Conservation (phyloP, 164 flowering plant species). For the Tinospora cordifolia region DNA sequence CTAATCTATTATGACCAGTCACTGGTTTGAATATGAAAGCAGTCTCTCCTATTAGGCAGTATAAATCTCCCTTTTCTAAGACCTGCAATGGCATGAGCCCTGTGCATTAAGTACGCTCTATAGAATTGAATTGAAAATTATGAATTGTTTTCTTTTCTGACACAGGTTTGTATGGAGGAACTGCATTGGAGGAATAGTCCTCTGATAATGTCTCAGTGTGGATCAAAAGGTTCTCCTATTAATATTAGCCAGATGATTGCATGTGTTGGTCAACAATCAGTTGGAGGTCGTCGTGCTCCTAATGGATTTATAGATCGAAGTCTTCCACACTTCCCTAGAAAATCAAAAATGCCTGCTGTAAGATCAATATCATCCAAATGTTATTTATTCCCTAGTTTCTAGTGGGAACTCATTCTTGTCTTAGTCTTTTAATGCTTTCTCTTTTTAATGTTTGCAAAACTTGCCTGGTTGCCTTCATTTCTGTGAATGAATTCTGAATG, state of each 20-base stretch:
- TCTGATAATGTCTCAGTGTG: slow-evolving; percentile 94
- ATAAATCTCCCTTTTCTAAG: no score
- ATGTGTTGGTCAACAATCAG: slow-evolving; percentile 96
- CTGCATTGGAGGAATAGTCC: slow-evolving; percentile 96
- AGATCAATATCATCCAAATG: slow-evolving; percentile 18
- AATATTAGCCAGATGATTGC: slow-evolving; percentile 97
- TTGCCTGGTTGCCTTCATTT: neutral
- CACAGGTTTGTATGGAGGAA: slow-evolving; percentile 60
- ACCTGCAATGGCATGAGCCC: no score
- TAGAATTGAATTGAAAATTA: neutral
- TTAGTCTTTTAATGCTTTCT: neutral
- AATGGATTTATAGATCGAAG: slow-evolving; percentile 89
- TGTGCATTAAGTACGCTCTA: neutral
- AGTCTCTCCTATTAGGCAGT: no score
- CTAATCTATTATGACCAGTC: no score
- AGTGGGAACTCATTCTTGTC: neutral
- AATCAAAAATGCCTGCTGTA: slow-evolving; percentile 75
- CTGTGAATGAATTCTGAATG: neutral
- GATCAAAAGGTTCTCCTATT: slow-evolving; percentile 92
- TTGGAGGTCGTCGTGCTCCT: slow-evolving; percentile 90
- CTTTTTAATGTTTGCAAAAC: neutral
- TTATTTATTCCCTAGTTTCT: neutral
- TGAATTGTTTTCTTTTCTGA: slow-evolving; percentile 1
- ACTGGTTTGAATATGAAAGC: no score
- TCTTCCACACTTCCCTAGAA: slow-evolving; percentile 84